Conservation (phyloP, 495 filamentous ascomycete species). For the Penicillium riverlandense region DNA sequence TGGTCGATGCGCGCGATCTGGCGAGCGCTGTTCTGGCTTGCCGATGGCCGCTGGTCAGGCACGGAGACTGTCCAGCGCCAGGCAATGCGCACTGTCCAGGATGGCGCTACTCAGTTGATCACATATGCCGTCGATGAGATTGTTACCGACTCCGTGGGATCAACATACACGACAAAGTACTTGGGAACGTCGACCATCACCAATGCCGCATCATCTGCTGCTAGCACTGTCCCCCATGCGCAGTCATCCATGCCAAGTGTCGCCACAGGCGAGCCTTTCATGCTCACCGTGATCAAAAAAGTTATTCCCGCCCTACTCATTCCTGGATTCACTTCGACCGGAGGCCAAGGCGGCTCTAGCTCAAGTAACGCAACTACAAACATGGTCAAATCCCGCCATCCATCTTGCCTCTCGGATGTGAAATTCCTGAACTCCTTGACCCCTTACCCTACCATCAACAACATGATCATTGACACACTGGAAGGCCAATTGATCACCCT, state of each 20-base stretch:
- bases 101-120: conserved; percentile 11
- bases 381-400: conserved; percentile 24
- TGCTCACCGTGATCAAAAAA: conserved; percentile 41
- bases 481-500: conserved; percentile 93
- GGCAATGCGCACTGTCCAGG: conserved; percentile 6
- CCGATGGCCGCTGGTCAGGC: conserved; percentile 78
- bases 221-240: conserved; percentile 16
- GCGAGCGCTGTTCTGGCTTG: conserved; percentile 90
- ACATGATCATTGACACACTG: conserved; percentile 70
- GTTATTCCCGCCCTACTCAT: conserved; percentile 31
- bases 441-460: conserved; percentile 64
- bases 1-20: conserved; percentile 88
- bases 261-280: conserved; percentile 39
- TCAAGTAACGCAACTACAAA: conserved; percentile 14
- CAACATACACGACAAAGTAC: background rate
- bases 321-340: conserved; percentile 27
- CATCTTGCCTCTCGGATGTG: conserved; percentile 61
- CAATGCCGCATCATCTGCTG: conserved; percentile 16
- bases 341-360: conserved; percentile 7
- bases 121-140: conserved; percentile 3
- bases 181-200: conserved; percentile 19
- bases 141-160: too few species aligned
- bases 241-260: conserved; percentile 38
- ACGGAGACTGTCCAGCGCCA: conserved; percentile 21
- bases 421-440: conserved; percentile 67